Conservation (phyloP, 2,329 filamentous ascomycete genomes). For the Parastagonospora avenae region DNA sequence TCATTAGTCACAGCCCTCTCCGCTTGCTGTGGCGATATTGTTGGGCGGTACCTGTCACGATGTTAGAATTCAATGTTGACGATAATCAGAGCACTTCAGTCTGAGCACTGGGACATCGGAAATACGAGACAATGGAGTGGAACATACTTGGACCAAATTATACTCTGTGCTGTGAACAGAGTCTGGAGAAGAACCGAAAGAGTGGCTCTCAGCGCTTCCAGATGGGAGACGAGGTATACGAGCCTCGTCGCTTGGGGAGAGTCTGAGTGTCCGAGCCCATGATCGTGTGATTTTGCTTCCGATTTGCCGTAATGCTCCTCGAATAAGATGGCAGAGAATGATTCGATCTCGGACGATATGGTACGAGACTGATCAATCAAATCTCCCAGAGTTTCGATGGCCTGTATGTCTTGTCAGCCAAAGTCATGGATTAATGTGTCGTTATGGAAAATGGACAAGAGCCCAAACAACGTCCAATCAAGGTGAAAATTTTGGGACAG, state of each 20-base stretch:
- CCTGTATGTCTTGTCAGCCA: constrained; percentile 24
- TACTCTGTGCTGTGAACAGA: constrained; percentile 45
- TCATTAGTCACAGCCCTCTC: constrained; percentile 43
- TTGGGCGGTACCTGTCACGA: constrained; percentile 20
- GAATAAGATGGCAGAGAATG: constrained; percentile 16
- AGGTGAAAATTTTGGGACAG: too few species aligned
- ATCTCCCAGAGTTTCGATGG: constrained; percentile 42
- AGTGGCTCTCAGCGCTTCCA: constrained; percentile 43
- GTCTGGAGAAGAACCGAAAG: constrained; percentile 47
- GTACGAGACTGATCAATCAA: constrained; percentile 38
- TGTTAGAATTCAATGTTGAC: not conserved
- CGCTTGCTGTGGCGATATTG: constrained; percentile 39
- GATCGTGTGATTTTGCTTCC: not conserved
- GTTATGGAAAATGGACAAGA: too few species aligned
- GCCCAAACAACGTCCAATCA: too few species aligned
- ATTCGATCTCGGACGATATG: constrained; percentile 36
- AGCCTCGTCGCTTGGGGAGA: constrained; percentile 18
- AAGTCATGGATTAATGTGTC: not conserved
- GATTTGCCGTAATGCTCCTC: constrained; percentile 4
- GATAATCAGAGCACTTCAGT: not conserved
- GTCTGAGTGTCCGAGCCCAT: too few species aligned
- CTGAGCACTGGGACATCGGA: not conserved
- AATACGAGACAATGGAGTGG: not conserved
- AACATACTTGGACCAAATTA: constrained; percentile 46
- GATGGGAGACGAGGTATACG: constrained; percentile 41